Evolutionary conservation across 257 asterid species (phyloP), one percentile per base, ranked within the genome.

Genomic region (Eucommia ulmoides): DNA sequence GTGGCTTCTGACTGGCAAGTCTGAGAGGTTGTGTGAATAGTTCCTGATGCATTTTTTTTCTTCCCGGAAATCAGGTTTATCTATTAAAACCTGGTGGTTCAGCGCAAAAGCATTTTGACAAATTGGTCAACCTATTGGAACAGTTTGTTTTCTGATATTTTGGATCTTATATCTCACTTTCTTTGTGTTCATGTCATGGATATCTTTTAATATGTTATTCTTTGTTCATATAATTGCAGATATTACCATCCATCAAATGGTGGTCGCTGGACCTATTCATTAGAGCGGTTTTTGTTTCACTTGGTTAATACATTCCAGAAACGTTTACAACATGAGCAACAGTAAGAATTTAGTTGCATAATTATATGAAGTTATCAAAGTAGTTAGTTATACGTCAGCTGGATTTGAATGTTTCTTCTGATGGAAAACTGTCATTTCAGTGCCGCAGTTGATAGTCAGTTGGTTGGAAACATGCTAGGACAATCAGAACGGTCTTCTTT

Each of bases 231-330:
- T 51, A 53, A 53, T 41, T 68, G 47, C 61, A 91, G 99, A 73
- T 91, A 91, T 72, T 91, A 91, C 75, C 99, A 91, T 65, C 99
- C 99, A 62, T 91, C 99, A 22, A 91, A 91, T 77, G 99, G 99
- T 62, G 99, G 99, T 58, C 92, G 93, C 49, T 91, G 99, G 99
- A 86, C 99, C 33, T 80, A 76, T 72, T 67, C 95, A 14, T 68
- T 91, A 60, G 99, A 83, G 74, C 72, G 82, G 24, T 71, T 91
- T 60, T 74, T 91, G 85, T 86, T 67, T 69, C 76, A 91, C 74
- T 69, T 86, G 79, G 99, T 91, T 68, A 63, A 61, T 63, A 54
- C 52, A 45, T 91, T 86, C 70, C 88, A 67, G 70, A 83, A 80
- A 60, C 91, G 99, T 38, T 79, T 91, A 86, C 94, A 66, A 61